Percentiles rank a stretch among this genome's conserved stretches.
Conservation (phyloP, 441 rosid genomes). For the Viola pubescens region DNA sequence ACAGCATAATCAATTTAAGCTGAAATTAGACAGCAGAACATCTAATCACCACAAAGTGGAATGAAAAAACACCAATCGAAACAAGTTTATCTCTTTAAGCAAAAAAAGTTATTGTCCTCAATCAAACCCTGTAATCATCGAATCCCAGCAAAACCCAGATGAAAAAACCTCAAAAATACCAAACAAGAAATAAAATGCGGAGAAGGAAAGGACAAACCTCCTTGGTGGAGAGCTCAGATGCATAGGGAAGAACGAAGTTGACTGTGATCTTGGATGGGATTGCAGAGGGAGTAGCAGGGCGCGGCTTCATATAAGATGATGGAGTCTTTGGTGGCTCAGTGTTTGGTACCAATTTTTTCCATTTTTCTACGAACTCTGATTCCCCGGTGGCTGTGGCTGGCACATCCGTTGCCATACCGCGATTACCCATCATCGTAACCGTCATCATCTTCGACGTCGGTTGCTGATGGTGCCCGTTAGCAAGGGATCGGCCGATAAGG, state of each 20-base stretch:
- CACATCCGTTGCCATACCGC: conserved; percentile 37
- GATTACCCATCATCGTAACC: conserved; percentile 12
- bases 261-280: conserved; percentile 59
- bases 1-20: neutral
- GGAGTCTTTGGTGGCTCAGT: conserved; percentile 54
- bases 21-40: neutral
- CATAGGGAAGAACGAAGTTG: conserved; percentile 58
- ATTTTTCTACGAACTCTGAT: conserved; percentile 31
- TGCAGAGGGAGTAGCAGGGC: conserved; percentile 39
- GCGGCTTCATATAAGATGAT: conserved; percentile 37
- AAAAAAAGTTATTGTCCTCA: neutral
- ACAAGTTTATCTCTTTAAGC: neutral
- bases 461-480: conserved; percentile 10
- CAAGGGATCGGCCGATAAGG: conserved; percentile 37
- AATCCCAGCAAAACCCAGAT: conserved; percentile 25
- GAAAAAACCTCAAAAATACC: conserved; percentile 3
- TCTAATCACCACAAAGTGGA: neutral
- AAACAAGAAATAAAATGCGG: neutral
- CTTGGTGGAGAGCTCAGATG: conserved; percentile 39
- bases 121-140: conserved; percentile 3
- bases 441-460: conserved; percentile 4
- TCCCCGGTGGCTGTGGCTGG: conserved; percentile 28
- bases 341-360: conserved; percentile 42
- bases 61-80: neutral
- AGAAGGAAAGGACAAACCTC: conserved; percentile 31